These are phyloP conservation scores for Picea mariana DNA, from an alignment of 83 land plant species.

Conservation along the genomic window DNA sequence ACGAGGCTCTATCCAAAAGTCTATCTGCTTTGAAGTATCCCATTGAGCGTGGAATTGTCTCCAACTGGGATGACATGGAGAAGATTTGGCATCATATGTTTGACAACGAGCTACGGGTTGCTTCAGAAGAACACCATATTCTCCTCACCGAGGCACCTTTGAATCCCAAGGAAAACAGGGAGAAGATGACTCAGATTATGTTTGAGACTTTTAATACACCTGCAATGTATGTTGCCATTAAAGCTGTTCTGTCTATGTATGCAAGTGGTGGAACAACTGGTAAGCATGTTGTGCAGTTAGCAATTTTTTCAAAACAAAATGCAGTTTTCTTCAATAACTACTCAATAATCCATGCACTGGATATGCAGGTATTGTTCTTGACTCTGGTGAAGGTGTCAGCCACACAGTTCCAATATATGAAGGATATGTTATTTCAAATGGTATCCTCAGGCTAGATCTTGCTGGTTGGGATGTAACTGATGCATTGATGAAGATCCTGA, in stretches of 20 bases:
- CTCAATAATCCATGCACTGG: not conserved
- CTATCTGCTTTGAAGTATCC: slow-evolving; percentile 21
- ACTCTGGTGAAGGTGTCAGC: not conserved
- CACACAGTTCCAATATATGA: slow-evolving; percentile 28
- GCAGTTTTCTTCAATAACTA: not conserved
- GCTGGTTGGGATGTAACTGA: slow-evolving; percentile 32
- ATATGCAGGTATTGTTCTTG: too few relatives aligned
- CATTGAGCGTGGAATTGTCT: not conserved
- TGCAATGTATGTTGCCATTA: slow-evolving; percentile 28
- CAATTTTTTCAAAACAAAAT: not conserved
- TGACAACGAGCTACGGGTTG: slow-evolving; percentile 35
- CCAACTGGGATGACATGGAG: too few relatives aligned
- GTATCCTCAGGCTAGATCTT: slow-evolving; percentile 27
- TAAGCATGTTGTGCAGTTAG: not conserved
- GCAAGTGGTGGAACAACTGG: slow-evolving; percentile 20
- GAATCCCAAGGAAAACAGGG: slow-evolving; percentile 42
- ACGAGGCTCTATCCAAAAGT: slow-evolving; percentile 13
- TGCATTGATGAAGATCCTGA: slow-evolving; percentile 29
- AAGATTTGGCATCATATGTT: slow-evolving; percentile 11
- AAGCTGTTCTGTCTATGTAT: slow-evolving; percentile 20
- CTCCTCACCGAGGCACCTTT: slow-evolving; percentile 42
- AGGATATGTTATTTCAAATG: slow-evolving; percentile 20
- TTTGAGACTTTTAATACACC: too few relatives aligned
- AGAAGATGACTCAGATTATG: slow-evolving; percentile 32
- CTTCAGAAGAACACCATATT: slow-evolving; percentile 49